phyloP scores from a whole-genome alignment of 176 grass and related monocot species.

The Elaeis guineensis region DNA sequence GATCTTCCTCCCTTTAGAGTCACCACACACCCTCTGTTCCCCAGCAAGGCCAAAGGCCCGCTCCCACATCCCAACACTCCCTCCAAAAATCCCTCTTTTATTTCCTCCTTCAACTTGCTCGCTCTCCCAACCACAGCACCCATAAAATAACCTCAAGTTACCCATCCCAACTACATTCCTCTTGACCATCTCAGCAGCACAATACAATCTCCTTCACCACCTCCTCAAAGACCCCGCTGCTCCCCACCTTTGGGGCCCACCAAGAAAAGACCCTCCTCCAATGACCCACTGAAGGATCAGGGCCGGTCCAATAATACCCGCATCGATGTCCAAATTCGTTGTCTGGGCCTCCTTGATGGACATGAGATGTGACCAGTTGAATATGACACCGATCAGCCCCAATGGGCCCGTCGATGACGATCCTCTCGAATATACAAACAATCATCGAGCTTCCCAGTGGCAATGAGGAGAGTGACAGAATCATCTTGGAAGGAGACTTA shows the following conservation, averaged over 20 bases:
- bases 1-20: neutral
- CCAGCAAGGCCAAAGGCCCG: constrained; percentile 54
- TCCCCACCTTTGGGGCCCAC: constrained; percentile 31
- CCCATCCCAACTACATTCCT: constrained; percentile 46
- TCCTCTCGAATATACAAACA: constrained; percentile 92
- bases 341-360: constrained; percentile 80
- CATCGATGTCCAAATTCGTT: constrained; percentile 32
- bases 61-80: constrained; percentile 61
- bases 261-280: constrained; percentile 71
- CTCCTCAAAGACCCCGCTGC: constrained; percentile 75
- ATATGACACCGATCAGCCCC: constrained; percentile 62
- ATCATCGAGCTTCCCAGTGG: constrained; percentile 75
- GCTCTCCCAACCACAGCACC: constrained; percentile 70
- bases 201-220: constrained; percentile 64
- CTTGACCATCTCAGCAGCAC: constrained; percentile 75
- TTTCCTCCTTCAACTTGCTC: constrained; percentile 64
- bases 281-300: constrained; percentile 72
- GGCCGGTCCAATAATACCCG: constrained; percentile 52
- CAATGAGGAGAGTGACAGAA: constrained; percentile 37
- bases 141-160: constrained; percentile 80
- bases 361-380: constrained; percentile 82
- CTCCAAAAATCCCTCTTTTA: constrained; percentile 59
- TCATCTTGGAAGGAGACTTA: too few relatives aligned
- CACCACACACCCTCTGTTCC: constrained; percentile 50
- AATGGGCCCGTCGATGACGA: constrained; percentile 50